Evolutionary conservation across 805 yeast species (phyloP), one percentile per base, ranked within the genome.

Genomic region (Lachancea fermentati): DNA sequence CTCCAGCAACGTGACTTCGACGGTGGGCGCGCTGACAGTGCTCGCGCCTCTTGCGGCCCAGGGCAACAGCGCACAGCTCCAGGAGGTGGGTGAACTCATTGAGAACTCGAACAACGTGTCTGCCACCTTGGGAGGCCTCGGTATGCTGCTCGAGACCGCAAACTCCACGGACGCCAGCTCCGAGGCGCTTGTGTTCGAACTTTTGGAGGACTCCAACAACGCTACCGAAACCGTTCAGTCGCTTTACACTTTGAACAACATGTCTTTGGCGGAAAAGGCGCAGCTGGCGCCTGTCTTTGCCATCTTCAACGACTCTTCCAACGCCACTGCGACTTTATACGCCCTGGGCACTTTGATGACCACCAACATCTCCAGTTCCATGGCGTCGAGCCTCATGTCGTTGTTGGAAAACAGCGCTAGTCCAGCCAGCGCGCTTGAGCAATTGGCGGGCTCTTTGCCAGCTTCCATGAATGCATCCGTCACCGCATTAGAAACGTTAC

Each of bases 21-120:
- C 65, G 13, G 43, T 62, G n/a, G 33, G 34, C 11, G 50, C 63
- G 9, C 40, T 60, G n/a, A 45, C 47, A 9, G 42, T 39, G 4
- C 42, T 59, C 26, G 52, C 59, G 24, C 64, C 65, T 17, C 38
- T 59, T 34, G 58, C 58, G 24, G 42, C 47, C 9, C 19, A 55
- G 2, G 42, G 42, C n/a, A 43, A 31, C 30, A 32, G 49, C 5
- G 42, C 49, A 13, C 44, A 38, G 32, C 32, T 56, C 6, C 31
- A 15, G 9, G 44, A 34, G 19, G 34, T 55, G 25, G 26, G 43
- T 31, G 19, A 35, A 14, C 37, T 59, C 31, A 39, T 57, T 32
- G 35, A 42, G 8, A 37, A 39, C 30, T 45, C 55, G 7, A 43
- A 44, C 6, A 54, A 54, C 32, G 32, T 44, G 3, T 45, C 52